A percentile compares a stretch with the other conserved stretches of the same genome.
Evolutionary conservation across 73 alveolate genomes (phyloP).

Genomic region (Paramecium biaurelia): DNA sequence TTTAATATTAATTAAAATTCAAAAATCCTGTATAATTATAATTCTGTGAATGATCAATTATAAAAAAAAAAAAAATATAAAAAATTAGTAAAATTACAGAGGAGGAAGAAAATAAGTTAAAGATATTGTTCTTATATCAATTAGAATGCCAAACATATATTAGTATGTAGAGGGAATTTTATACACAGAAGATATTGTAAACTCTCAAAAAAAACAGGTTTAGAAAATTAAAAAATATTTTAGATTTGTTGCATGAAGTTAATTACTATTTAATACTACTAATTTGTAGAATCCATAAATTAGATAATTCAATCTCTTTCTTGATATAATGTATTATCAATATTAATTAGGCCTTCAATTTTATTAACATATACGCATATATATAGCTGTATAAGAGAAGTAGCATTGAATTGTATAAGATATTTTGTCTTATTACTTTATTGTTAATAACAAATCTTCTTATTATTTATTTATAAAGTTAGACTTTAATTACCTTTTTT

Average conservation of each 20-base stretch:
- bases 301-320: background rate
- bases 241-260: background rate
- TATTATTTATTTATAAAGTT: no score
- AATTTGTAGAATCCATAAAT: background rate
- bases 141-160: background rate
- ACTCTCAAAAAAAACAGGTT: background rate
- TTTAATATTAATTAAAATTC: no score
- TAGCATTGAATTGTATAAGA: no score
- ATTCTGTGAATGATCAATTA: slow-evolving; percentile 62
- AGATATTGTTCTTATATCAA: background rate
- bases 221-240: background rate
- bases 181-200: background rate
- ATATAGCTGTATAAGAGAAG: no score
- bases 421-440: no score
- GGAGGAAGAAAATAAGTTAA: background rate
- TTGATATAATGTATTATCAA: no score
- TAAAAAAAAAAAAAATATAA: background rate
- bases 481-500: no score
- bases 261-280: background rate
- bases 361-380: no score
- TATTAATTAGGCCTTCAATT: no score
- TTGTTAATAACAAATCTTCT: no score
- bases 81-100: background rate
- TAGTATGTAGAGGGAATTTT: background rate
- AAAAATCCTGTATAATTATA: slow-evolving; percentile 85